Percentiles rank a stretch among this genome's conserved stretches.
phyloP scores from a whole-genome alignment of 2,329 filamentous ascomycete genomes.

The Colletotrichum echinochloae region DNA sequence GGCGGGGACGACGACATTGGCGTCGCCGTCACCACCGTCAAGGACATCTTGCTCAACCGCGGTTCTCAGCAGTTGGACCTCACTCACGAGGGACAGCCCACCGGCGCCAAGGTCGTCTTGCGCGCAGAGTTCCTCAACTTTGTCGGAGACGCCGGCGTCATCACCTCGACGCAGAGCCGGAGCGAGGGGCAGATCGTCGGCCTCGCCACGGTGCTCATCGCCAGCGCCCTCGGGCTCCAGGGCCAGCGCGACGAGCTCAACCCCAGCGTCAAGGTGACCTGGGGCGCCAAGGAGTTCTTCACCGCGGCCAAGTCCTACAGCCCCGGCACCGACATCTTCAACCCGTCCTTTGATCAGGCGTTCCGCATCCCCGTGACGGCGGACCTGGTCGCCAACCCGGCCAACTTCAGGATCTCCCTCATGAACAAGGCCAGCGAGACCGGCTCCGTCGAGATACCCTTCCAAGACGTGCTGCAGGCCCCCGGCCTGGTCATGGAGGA shows the following conservation, averaged over 20 bases:
- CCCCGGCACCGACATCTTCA: conserved; percentile 61
- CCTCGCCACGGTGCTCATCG: conserved; percentile 57
- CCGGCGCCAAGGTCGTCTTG: conserved; percentile 51
- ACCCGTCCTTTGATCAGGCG: conserved; percentile 59
- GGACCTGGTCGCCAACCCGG: conserved; percentile 45
- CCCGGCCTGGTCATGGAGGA: conserved; percentile 48
- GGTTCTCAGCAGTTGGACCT: conserved; percentile 56
- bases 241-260: conserved; percentile 58
- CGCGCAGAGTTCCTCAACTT: conserved; percentile 57
- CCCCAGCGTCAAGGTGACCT: conserved; percentile 58
- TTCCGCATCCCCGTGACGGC: conserved; percentile 56
- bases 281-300: conserved; percentile 55
- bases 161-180: conserved; percentile 45
- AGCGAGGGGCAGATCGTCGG: conserved; percentile 52
- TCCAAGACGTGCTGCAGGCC: conserved; percentile 49
- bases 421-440: conserved; percentile 51
- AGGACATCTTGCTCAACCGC: conserved; percentile 55
- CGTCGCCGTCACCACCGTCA: conserved; percentile 53
- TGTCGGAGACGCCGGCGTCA: conserved; percentile 50
- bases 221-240: conserved; percentile 54
- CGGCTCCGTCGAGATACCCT: conserved; percentile 51
- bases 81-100: conserved; percentile 52
- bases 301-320: conserved; percentile 57
- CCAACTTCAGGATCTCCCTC: conserved; percentile 50
- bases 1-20: conserved; percentile 59